A percentile compares a stretch with the other conserved stretches of the same genome.
phyloP scores from a whole-genome alignment of 805 yeast genomes.

The Komagataella pastoris region DNA sequence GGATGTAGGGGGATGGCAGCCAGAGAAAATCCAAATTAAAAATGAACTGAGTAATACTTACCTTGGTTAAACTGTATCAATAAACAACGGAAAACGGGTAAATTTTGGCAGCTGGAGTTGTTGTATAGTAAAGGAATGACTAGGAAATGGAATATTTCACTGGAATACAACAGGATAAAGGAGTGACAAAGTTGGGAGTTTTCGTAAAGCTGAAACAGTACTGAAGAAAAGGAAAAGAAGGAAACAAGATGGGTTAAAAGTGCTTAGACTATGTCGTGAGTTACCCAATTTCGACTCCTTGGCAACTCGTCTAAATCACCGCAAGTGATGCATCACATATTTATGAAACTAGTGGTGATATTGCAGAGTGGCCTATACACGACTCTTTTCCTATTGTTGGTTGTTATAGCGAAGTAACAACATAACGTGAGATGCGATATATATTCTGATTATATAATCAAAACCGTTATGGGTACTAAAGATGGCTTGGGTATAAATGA shows the following conservation, averaged over 20 bases:
- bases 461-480: not conserved
- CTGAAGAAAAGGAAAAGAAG: not conserved
- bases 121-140: slow-evolving; percentile 2
- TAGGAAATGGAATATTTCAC: slow-evolving; percentile 1
- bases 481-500: not conserved
- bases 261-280: not conserved
- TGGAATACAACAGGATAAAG: not conserved
- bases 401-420: not conserved
- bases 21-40: slow-evolving; percentile 17
- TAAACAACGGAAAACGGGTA: slow-evolving; percentile 12
- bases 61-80: slow-evolving; percentile 4
- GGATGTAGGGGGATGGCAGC: not conserved
- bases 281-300: not conserved
- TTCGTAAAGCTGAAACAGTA: not conserved
- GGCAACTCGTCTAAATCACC: not conserved
- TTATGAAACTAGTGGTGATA: not conserved
- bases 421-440: not conserved
- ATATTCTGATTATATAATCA: not conserved
- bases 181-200: not conserved
- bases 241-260: not conserved
- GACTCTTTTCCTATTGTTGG: not conserved
- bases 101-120: slow-evolving; percentile 8
- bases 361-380: not conserved
- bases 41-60: slow-evolving; percentile 29
- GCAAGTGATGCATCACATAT: no score